Evolutionary conservation across 2,329 filamentous ascomycete species (phyloP).

Genomic region (Podosphaera xanthii): DNA sequence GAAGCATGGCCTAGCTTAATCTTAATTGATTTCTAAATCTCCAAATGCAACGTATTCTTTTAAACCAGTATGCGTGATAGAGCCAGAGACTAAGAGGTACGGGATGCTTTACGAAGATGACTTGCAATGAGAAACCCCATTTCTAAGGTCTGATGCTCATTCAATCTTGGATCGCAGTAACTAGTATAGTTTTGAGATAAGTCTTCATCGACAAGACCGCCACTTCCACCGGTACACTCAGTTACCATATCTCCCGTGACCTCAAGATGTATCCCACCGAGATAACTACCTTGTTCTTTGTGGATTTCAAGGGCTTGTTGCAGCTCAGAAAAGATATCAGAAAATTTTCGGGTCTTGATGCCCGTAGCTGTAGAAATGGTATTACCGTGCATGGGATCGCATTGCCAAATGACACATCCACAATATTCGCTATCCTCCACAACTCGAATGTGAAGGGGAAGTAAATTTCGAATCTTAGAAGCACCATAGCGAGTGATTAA

Average conservation of each 20-base stretch:
- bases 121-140: conserved; percentile 82
- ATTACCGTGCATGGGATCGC: conserved; percentile 95
- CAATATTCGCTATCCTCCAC: conserved; percentile 57
- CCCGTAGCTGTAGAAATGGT: conserved; percentile 45
- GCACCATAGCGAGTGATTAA: conserved; percentile 91
- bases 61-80: too few relatives aligned
- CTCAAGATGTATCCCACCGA: conserved; percentile 40
- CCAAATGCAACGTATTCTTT: too few relatives aligned
- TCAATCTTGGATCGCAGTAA: conserved; percentile 84
- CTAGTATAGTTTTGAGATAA: conserved; percentile 79
- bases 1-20: too few relatives aligned
- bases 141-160: conserved; percentile 94
- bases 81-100: too few relatives aligned
- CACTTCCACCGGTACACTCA: conserved; percentile 80
- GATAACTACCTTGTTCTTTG: conserved; percentile 32
- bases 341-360: conserved; percentile 83
- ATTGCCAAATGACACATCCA: conserved; percentile 71
- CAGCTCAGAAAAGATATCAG: conserved; percentile 72
- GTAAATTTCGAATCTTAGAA: conserved; percentile 45
- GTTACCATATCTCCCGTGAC: conserved; percentile 90
- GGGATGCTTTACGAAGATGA: conserved; percentile 20
- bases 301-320: conserved; percentile 68
- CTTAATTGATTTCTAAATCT: too few relatives aligned
- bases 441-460: conserved; percentile 70
- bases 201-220: conserved; percentile 70